These are phyloP conservation scores for Actinomortierella wolfii DNA, from an alignment of 371 early-diverging fungal species.

Conservation along the genomic window DNA sequence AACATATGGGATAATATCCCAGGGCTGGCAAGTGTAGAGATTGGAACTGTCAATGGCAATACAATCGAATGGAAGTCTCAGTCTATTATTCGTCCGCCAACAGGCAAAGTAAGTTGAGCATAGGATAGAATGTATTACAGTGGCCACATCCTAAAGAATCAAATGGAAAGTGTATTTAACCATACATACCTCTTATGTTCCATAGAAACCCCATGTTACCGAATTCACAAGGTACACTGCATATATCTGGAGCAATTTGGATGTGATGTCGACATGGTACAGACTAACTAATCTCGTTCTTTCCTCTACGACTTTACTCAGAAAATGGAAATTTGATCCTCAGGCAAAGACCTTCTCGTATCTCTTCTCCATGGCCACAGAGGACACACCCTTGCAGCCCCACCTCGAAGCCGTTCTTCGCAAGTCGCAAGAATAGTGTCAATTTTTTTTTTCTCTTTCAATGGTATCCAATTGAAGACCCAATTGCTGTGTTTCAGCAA, in stretches of 20 bases:
- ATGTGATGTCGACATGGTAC: background rate
- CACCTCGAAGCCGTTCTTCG: slow-evolving; percentile 23
- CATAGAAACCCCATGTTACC: slow-evolving; percentile 30
- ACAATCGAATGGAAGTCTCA: slow-evolving; percentile 15
- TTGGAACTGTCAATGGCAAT: slow-evolving; percentile 22
- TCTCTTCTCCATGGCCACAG: slow-evolving; percentile 35
- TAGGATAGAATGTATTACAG: background rate
- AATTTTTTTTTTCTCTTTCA: background rate
- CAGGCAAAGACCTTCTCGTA: slow-evolving; percentile 26
- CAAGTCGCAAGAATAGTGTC: slow-evolving; percentile 7
- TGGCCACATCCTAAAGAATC: too few relatives aligned
- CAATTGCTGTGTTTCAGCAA: background rate
- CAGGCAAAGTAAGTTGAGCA: slow-evolving; percentile 20
- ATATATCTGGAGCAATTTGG: background rate
- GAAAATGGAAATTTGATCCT: slow-evolving; percentile 24
- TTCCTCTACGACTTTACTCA: slow-evolving; percentile 2
- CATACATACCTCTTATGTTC: background rate
- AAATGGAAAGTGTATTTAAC: too few relatives aligned
- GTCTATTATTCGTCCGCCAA: slow-evolving; percentile 28
- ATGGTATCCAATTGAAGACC: background rate
- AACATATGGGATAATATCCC: background rate
- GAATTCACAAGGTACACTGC: slow-evolving; percentile 27
- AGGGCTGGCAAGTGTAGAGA: slow-evolving; percentile 39
- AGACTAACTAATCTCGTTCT: background rate
- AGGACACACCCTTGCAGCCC: slow-evolving; percentile 24